phyloP scores from a whole-genome alignment of 225 moss, liverwort and hornwort genomes.

The Pseudoscleropodium purum region DNA sequence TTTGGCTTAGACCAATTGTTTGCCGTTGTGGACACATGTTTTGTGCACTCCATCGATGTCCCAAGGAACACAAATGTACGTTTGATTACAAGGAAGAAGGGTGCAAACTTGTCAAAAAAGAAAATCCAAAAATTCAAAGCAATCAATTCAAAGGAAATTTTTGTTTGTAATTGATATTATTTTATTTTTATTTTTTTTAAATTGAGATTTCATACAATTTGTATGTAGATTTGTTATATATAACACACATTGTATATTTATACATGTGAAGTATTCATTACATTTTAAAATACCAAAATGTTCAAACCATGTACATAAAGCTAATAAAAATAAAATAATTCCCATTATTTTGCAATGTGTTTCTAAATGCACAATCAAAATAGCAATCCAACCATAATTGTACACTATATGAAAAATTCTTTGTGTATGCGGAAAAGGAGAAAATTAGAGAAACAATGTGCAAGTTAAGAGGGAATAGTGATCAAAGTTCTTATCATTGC shows the following conservation, averaged over 20 bases:
- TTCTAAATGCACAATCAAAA: neutral
- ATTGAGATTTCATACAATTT: too few relatives aligned
- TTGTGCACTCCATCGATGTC: neutral
- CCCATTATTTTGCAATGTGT: neutral
- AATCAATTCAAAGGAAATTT: fast-evolving
- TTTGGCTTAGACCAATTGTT: neutral
- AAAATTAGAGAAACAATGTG: neutral
- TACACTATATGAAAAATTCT: neutral
- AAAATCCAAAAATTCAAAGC: neutral
- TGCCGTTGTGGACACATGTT: neutral
- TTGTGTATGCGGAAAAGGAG: too few relatives aligned
- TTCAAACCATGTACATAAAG: neutral
- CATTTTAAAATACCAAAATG: neutral
- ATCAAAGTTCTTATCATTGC: neutral
- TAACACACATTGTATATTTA: neutral
- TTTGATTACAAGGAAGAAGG: neutral
- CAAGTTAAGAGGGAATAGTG: neutral
- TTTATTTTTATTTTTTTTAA: neutral
- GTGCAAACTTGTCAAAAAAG: neutral
- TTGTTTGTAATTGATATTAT: neutral
- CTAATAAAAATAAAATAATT: neutral
- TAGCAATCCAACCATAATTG: fast-evolving
- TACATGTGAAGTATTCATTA: neutral
- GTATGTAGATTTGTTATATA: too few relatives aligned
- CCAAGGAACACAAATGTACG: neutral